Percentiles rank a stretch among this genome's conserved stretches.
Evolutionary conservation across 129 eudicot genomes (phyloP).

Genomic region (Chrysanthemum makinoi): DNA sequence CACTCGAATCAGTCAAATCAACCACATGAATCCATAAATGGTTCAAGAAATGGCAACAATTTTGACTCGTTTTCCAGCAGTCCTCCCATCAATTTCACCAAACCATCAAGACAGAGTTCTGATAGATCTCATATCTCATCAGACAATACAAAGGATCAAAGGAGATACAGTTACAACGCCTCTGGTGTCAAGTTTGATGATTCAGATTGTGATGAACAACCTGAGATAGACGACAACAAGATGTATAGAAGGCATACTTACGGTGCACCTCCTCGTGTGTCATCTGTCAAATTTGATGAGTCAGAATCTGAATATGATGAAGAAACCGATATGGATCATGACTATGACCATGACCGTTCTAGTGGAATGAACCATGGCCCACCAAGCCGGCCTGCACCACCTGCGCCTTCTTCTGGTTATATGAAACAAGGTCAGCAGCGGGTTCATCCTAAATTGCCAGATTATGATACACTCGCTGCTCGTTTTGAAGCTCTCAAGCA

Average conservation of each 20-base stretch:
- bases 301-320: conserved; percentile 75
- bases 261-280: conserved; percentile 39
- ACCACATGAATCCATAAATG: conserved; percentile 26
- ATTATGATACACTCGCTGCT: conserved; percentile 80
- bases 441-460: conserved; percentile 95
- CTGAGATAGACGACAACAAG: conserved; percentile 33
- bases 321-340: conserved; percentile 54
- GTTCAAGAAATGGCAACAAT: conserved; percentile 1
- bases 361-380: conserved; percentile 36
- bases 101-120: conserved; percentile 19
- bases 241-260: conserved; percentile 61
- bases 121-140: conserved; percentile 29
- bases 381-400: conserved; percentile 66
- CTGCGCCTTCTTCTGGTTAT: conserved; percentile 30
- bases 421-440: conserved; percentile 46
- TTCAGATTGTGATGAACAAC: conserved; percentile 52
- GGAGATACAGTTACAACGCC: conserved; percentile 74
- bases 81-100: conserved; percentile 17
- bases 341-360: conserved; percentile 15
- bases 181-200: conserved; percentile 71
- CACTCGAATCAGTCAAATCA: conserved; percentile 37
- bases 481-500: conserved; percentile 87
- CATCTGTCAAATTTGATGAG: conserved; percentile 71
- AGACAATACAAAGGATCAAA: conserved; percentile 26
- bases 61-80: conserved; percentile 18